These are phyloP conservation scores for Saccharomycopsis lassenensis DNA, from an alignment of 805 yeast genomes.

Conservation along the genomic window DNA sequence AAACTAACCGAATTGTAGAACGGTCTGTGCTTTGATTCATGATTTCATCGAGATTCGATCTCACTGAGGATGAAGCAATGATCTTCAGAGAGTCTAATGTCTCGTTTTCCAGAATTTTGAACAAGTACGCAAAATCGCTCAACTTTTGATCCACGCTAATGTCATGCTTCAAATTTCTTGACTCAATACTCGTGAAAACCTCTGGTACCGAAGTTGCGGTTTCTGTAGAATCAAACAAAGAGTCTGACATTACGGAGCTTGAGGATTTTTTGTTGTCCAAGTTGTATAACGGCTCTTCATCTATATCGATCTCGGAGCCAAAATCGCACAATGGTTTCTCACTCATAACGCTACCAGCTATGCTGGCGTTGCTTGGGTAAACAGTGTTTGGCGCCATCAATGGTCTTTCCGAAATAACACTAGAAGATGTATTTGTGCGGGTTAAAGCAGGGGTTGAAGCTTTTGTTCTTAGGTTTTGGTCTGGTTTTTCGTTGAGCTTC, in stretches of 20 bases:
- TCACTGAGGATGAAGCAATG: slow-evolving; percentile 8
- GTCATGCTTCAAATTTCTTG: too few relatives aligned
- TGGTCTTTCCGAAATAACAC: slow-evolving; percentile 12
- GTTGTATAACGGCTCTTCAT: slow-evolving; percentile 6
- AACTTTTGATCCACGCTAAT: slow-evolving; percentile 8
- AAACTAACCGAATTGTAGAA: not conserved
- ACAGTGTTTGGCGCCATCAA: not conserved
- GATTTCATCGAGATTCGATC: slow-evolving; percentile 4
- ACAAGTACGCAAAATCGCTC: slow-evolving; percentile 13
- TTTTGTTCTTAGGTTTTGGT: not conserved
- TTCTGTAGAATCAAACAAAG: not conserved
- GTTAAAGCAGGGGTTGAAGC: not conserved
- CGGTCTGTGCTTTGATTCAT: not conserved
- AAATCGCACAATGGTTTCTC: slow-evolving; percentile 12
- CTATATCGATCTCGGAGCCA: slow-evolving; percentile 2
- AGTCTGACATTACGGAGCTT: slow-evolving; percentile 7
- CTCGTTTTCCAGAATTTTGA: slow-evolving; percentile 5
- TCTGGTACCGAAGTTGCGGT: not conserved
- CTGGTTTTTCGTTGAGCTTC: not conserved
- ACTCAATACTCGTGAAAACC: too few relatives aligned
- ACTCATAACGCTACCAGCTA: slow-evolving; percentile 12
- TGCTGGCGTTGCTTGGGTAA: slow-evolving; percentile 7
- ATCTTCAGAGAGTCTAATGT: not conserved
- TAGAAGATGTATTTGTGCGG: slow-evolving; percentile 1
- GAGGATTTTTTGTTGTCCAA: slow-evolving; percentile 5